Evolutionary conservation across 768 basidiomycete genomes (phyloP).

Genomic region (Gymnopilus dilepis): DNA sequence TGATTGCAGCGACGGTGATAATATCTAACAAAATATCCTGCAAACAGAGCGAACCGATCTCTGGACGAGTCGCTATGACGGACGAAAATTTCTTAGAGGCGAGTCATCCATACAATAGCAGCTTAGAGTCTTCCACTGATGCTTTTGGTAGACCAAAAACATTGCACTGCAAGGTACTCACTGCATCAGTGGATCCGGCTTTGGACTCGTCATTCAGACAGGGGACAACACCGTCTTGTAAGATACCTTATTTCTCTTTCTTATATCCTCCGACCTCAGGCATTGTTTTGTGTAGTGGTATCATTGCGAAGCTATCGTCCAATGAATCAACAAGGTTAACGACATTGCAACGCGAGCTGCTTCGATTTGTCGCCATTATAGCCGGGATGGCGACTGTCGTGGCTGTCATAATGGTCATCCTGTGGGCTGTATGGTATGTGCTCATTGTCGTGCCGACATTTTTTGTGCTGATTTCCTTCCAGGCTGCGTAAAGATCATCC

Average conservation of each 20-base stretch:
- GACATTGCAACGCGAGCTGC: conserved; percentile 58
- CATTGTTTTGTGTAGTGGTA: conserved; percentile 28
- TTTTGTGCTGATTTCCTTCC: background rate
- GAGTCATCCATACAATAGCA: background rate
- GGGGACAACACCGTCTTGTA: conserved; percentile 56
- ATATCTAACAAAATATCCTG: background rate
- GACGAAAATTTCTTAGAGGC: conserved; percentile 39
- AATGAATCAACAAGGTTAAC: conserved; percentile 43
- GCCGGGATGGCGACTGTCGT: conserved; percentile 47
- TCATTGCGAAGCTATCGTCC: conserved; percentile 44
- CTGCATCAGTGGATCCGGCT: conserved; percentile 53
- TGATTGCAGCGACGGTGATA: background rate
- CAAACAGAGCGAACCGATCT: conserved; percentile 39
- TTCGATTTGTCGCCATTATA: conserved; percentile 59
- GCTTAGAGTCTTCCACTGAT: conserved; percentile 17
- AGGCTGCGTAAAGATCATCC: conserved; percentile 49
- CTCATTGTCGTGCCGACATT: background rate
- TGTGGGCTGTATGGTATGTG: conserved; percentile 44
- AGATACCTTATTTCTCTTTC: background rate
- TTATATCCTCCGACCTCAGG: background rate
- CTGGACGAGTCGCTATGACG: conserved; percentile 37
- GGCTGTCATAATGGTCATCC: conserved; percentile 53
- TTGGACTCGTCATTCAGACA: conserved; percentile 52
- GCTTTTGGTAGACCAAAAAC: conserved; percentile 52
- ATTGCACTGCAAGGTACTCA: conserved; percentile 63